phyloP scores from a whole-genome alignment of 306 rosid species.

The Macrotyloma uniflorum region DNA sequence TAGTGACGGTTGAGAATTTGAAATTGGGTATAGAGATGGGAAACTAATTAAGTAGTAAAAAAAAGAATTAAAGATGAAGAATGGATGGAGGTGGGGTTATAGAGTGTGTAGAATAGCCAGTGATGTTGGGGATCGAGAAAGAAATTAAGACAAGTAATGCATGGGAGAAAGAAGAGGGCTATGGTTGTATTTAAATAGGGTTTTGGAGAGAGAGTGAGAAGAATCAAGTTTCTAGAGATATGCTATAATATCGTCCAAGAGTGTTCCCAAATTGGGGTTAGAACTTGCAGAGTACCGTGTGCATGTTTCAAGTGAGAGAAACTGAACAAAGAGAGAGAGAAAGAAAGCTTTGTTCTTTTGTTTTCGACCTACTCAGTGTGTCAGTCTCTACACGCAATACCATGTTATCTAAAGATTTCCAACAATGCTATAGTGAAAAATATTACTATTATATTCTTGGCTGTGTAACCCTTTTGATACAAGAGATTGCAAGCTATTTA shows the following conservation, averaged over 20 bases:
- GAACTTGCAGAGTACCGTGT: slow-evolving; percentile 26
- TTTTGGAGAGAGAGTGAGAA: slow-evolving; percentile 28
- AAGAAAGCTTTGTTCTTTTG: slow-evolving; percentile 2
- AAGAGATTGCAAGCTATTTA: neutral
- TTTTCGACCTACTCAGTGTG: slow-evolving; percentile 13
- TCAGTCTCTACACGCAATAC: slow-evolving; percentile 50
- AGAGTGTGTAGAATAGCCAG: slow-evolving; percentile 8
- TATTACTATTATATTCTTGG: neutral
- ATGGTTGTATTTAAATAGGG: slow-evolving; percentile 61
- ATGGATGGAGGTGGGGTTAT: neutral
- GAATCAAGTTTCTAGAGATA: slow-evolving; percentile 46
- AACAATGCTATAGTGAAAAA: neutral
- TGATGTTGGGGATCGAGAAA: slow-evolving; percentile 25
- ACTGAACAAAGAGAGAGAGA: neutral
- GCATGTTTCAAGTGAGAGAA: slow-evolving; percentile 29
- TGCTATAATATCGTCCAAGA: slow-evolving; percentile 26
- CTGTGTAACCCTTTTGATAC: neutral
- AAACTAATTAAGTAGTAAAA: neutral
- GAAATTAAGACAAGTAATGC: slow-evolving; percentile 47
- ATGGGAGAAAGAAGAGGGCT: slow-evolving; percentile 58
- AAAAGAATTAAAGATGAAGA: neutral
- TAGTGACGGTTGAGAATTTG: neutral
- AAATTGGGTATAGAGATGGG: neutral
- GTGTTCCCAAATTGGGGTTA: slow-evolving; percentile 41
- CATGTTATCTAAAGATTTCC: slow-evolving; percentile 45